These are phyloP conservation scores for Teunomyces gatunensis DNA, from an alignment of 805 yeast species.

Conservation along the genomic window DNA sequence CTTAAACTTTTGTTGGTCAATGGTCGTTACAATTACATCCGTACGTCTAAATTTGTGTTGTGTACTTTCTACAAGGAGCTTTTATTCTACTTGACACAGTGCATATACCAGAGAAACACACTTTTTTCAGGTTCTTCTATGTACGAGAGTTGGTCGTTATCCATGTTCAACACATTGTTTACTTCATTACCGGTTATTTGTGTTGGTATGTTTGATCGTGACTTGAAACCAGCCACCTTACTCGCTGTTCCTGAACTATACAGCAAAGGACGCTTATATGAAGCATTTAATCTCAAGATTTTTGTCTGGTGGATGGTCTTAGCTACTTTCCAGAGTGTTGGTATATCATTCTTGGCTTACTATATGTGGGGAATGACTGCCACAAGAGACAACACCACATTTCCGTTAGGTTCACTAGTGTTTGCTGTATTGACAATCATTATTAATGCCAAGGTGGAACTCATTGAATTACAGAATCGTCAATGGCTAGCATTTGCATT, in stretches of 20 bases:
- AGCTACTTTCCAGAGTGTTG: conserved; percentile 70
- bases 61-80: conserved; percentile 95
- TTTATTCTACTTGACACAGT: conserved; percentile 84
- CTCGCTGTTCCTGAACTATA: conserved; percentile 91
- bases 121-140: conserved; percentile 90
- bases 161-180: conserved; percentile 95
- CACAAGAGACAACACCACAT: conserved; percentile 67
- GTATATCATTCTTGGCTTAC: conserved; percentile 66
- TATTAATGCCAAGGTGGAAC: conserved; percentile 74
- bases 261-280: conserved; percentile 67
- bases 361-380: conserved; percentile 71
- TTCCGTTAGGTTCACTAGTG: conserved; percentile 75
- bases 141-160: conserved; percentile 93
- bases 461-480: conserved; percentile 76
- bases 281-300: conserved; percentile 67
- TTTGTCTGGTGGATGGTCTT: conserved; percentile 77
- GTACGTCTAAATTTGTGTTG: conserved; percentile 88
- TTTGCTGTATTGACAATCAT: conserved; percentile 71
- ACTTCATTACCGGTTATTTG: conserved; percentile 90
- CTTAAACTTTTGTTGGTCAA: conserved; percentile 84
- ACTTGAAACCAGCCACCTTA: conserved; percentile 81
- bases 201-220: conserved; percentile 94
- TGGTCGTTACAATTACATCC: conserved; percentile 91
- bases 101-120: conserved; percentile 80
- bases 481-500: conserved; percentile 68